Base-by-base conservation (phyloP, 768 basidiomycete genomes). In the Xerocomellus intermedius region DNA sequence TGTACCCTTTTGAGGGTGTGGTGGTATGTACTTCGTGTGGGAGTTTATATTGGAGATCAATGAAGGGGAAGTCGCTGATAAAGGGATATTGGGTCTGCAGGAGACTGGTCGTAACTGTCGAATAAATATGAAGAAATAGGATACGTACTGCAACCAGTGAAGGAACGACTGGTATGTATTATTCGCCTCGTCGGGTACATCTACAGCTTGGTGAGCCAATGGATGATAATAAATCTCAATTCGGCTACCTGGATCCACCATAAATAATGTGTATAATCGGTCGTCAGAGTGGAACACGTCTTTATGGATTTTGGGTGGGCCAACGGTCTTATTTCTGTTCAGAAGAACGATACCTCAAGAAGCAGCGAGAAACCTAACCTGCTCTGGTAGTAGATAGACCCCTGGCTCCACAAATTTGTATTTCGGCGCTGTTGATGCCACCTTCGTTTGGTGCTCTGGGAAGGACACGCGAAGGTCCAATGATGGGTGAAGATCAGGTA, bases 1-100 rank as follows among this genome's bases (percentile, higher is more conserved):
- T 12, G 94, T 88, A 47, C 94, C 94, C 36, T 82, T 81, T 67
- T 93, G 89, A 4, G 96, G 96, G 61, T 97, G 94, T 5, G 95
- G 97, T 6, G 96, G 90, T 59, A 95, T 76, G 70, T 95, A 98
- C 24, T 75, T 73, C 7, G 87, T 89, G 68, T 90, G 88, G 2
- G 77, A 70, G 58, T 81, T 75, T 49, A 79, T 64, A 36, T 77
- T 64, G 4, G 72, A 61, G 48, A 83, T 75, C 13, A 60, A 65
- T 52, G 62, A 74, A 39, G 70, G 62, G 65, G 76, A 75, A n/a
- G 74, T 75, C 1, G 82, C 83, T 45, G 85, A 86, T 54, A 98
- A 81, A 2, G 86, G 77, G 55, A 97, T 80, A 69, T 96, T 94
- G 33, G 91, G 91, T 60, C 91, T 93, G 61, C 6, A 44, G 45